phyloP scores from a whole-genome alignment of 192 early-diverging fungal genomes.

The Paraglomus occultum region DNA sequence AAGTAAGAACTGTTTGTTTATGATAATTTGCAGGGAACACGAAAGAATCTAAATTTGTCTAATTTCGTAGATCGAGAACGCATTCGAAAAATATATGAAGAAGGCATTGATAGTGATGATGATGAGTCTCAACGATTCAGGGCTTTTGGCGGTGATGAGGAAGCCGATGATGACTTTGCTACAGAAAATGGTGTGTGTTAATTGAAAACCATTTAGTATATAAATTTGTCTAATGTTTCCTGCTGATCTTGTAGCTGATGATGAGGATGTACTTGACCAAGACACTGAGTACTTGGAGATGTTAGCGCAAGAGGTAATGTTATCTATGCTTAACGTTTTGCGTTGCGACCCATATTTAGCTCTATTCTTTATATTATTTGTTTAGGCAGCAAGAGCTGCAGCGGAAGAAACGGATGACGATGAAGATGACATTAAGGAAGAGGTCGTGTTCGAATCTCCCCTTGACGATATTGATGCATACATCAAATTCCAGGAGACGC shows the following conservation, averaged over 20 bases:
- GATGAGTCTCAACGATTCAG: conserved; percentile 49
- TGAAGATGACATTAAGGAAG: conserved; percentile 69
- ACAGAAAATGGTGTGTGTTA: too few relatives aligned
- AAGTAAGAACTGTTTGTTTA: conserved; percentile 48
- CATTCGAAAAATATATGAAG: conserved; percentile 52
- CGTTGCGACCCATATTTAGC: too few relatives aligned
- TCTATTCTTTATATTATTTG: not conserved
- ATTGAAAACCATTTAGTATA: too few relatives aligned
- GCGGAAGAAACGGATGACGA: conserved; percentile 67
- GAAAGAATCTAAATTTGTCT: conserved; percentile 17
- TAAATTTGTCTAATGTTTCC: too few relatives aligned
- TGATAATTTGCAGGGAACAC: conserved; percentile 37
- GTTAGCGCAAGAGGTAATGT: conserved; percentile 40
- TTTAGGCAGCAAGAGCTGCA: conserved; percentile 19
- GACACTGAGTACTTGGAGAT: conserved; percentile 45
- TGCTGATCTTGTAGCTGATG: conserved; percentile 32
- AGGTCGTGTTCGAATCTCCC: conserved; percentile 74
- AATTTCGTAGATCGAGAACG: conserved; percentile 44
- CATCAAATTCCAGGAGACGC: conserved; percentile 65
- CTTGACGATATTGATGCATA: conserved; percentile 77
- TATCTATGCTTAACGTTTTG: not conserved
- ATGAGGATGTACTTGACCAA: conserved; percentile 45
- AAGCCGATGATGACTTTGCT: conserved; percentile 39
- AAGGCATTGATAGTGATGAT: conserved; percentile 57
- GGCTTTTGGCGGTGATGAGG: conserved; percentile 45